A percentile compares a stretch with the other conserved stretches of the same genome.
phyloP scores from a whole-genome alignment of 768 basidiomycete genomes.

The Strobilomyces confusus region DNA sequence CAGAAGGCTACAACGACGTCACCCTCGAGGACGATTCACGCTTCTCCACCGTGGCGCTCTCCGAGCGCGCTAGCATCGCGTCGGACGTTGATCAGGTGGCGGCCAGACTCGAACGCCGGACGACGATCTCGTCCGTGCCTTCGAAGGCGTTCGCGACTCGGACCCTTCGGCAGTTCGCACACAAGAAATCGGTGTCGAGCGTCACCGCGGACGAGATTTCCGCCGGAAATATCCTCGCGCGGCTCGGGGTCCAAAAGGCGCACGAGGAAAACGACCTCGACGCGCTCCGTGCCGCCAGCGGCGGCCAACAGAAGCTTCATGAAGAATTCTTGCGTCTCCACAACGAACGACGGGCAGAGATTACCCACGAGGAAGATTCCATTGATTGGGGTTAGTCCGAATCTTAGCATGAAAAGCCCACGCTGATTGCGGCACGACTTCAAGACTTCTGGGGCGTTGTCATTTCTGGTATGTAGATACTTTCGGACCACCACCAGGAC shows the following conservation, averaged over 20 bases:
- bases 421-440: slow-evolving; percentile 6
- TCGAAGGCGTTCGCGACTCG: slow-evolving; percentile 16
- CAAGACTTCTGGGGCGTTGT: slow-evolving; percentile 94
- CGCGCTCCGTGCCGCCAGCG: slow-evolving; percentile 46
- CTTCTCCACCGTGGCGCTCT: slow-evolving; percentile 51
- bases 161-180: slow-evolving; percentile 34
- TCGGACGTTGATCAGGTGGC: slow-evolving; percentile 24
- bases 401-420: neutral
- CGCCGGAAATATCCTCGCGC: slow-evolving; percentile 44
- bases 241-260: slow-evolving; percentile 45
- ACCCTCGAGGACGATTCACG: slow-evolving; percentile 41
- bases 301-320: slow-evolving; percentile 68
- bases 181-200: slow-evolving; percentile 63
- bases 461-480: slow-evolving; percentile 60
- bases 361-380: slow-evolving; percentile 36
- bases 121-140: slow-evolving; percentile 27
- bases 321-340: slow-evolving; percentile 73
- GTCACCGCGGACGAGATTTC: slow-evolving; percentile 47
- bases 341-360: slow-evolving; percentile 44
- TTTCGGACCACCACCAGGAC: neutral
- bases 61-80: slow-evolving; percentile 33
- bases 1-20: slow-evolving; percentile 67
- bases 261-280: slow-evolving; percentile 38
- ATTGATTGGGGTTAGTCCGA: slow-evolving; percentile 74
- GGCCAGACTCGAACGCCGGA: slow-evolving; percentile 24